These are phyloP conservation scores for Gracilaria vermiculophylla DNA, from an alignment of 23 red algal genomes.

Conservation along the genomic window DNA sequence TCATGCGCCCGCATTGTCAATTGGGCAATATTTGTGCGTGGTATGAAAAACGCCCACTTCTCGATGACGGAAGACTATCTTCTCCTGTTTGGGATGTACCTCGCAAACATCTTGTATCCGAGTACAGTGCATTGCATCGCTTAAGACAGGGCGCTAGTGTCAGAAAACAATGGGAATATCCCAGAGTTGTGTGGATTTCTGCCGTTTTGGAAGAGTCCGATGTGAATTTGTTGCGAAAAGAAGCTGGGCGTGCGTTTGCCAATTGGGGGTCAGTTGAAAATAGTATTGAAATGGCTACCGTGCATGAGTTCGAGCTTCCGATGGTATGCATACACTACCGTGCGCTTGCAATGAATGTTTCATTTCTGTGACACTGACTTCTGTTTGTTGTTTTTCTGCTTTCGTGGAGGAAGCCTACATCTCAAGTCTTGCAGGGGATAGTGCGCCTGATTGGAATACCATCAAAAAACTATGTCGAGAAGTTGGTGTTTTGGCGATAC, in stretches of 20 bases:
- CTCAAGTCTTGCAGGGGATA: background rate
- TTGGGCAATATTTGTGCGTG: background rate
- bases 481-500: background rate
- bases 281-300: background rate
- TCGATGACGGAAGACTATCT: background rate
- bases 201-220: background rate
- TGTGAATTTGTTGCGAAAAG: background rate
- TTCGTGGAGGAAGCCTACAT: background rate
- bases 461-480: background rate
- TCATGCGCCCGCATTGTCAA: background rate
- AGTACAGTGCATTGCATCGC: background rate
- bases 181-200: background rate
- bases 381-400: background rate
- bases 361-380: background rate
- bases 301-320: background rate
- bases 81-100: conserved; percentile 8
- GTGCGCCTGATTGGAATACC: background rate
- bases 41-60: background rate
- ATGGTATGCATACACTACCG: background rate
- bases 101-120: background rate
- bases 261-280: background rate
- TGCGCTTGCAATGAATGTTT: background rate
- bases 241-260: background rate
- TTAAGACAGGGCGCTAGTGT: background rate
- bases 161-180: background rate